A percentile compares a stretch with the other conserved stretches of the same genome.
Conservation (phyloP, 768 basidiomycete species). For the Suillus subaureus region DNA sequence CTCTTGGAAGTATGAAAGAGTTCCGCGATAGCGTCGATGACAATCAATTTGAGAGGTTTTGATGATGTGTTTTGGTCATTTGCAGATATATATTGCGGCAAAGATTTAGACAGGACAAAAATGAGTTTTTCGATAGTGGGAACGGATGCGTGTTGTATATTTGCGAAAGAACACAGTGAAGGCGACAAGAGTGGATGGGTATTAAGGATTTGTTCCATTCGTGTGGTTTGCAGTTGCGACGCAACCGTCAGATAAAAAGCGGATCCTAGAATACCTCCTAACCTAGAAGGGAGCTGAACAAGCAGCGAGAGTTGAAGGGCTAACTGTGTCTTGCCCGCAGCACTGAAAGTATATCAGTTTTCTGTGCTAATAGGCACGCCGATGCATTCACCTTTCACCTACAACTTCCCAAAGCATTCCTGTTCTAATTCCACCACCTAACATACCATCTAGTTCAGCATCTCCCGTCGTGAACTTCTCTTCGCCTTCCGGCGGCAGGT, state of each 20-base stretch:
- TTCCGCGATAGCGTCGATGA: constrained; percentile 89
- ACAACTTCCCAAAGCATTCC: constrained; percentile 87
- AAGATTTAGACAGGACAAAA: constrained; percentile 52
- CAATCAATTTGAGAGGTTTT: constrained; percentile 72
- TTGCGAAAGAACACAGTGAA: constrained; percentile 47
- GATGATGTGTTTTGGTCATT: constrained; percentile 30
- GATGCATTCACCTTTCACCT: constrained; percentile 75
- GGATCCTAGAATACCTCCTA: constrained; percentile 65
- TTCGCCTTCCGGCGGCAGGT: constrained; percentile 36
- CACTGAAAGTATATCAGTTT: constrained; percentile 47
- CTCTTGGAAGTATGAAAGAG: constrained; percentile 72
- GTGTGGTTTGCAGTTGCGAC: constrained; percentile 63
- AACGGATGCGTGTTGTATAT: constrained; percentile 64
- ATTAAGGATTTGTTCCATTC: constrained; percentile 67
- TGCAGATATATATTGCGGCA: constrained; percentile 54
- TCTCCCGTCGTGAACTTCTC: constrained; percentile 78
- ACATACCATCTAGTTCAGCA: constrained; percentile 56
- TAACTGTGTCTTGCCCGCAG: constrained; percentile 93
- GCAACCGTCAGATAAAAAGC: constrained; percentile 81
- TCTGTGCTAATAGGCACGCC: constrained; percentile 2
- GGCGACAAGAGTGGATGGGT: constrained; percentile 49
- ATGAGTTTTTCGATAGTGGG: constrained; percentile 57
- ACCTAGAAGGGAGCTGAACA: constrained; percentile 65
- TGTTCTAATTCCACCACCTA: constrained; percentile 80
- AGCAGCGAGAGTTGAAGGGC: constrained; percentile 81